A percentile compares a stretch with the other conserved stretches of the same genome.
Evolutionary conservation across 345 rosid genomes (phyloP).

Genomic region (Lumnitzera racemosa): DNA sequence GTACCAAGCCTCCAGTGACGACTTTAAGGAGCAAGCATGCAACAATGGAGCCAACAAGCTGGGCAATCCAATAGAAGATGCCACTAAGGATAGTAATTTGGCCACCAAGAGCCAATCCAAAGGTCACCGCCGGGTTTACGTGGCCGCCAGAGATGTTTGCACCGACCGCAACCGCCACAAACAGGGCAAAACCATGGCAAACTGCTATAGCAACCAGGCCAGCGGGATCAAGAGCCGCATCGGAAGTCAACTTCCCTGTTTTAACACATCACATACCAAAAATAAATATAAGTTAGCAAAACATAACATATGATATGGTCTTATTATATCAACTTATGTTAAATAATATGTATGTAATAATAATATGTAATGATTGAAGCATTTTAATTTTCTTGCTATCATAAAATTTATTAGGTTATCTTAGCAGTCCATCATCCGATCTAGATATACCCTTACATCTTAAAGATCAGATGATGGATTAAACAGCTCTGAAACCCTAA

Average conservation of each 20-base stretch:
- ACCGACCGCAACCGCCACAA: conserved; percentile 78
- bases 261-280: neutral
- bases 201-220: conserved; percentile 83
- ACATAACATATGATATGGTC: neutral
- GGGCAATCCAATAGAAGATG: conserved; percentile 89
- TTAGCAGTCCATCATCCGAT: no score
- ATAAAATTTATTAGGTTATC: no score
- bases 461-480: no score
- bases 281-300: neutral
- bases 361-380: no score
- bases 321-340: no score
- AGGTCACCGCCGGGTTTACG: conserved; percentile 93
- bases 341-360: no score
- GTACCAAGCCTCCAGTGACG: conserved; percentile 89
- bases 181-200: conserved; percentile 86
- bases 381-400: no score
- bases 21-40: conserved; percentile 72
- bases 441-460: no score
- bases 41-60: conserved; percentile 79
- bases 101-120: conserved; percentile 88
- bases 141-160: conserved; percentile 97
- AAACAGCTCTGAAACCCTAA: no score
- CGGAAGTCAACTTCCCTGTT: conserved; percentile 61
- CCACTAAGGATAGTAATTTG: conserved; percentile 86
- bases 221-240: conserved; percentile 79